Evolutionary conservation across 2,329 filamentous ascomycete genomes (phyloP).

Genomic region (Colletotrichum graminicola): DNA sequence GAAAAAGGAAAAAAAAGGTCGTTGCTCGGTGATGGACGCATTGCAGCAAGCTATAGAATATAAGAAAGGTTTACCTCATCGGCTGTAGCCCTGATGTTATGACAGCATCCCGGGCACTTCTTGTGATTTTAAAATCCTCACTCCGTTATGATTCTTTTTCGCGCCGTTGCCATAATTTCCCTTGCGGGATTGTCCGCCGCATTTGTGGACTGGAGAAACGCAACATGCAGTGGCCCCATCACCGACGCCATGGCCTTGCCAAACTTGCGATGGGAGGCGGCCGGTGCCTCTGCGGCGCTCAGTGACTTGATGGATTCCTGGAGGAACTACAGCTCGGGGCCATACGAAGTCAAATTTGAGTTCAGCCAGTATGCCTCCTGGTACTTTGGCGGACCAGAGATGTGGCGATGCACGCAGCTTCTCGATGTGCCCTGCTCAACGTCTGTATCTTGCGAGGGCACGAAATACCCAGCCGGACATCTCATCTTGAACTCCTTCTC

Average conservation of each 20-base stretch:
- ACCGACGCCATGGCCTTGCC: conserved; percentile 15
- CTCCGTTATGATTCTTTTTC: no score
- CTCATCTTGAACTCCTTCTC: conserved; percentile 30
- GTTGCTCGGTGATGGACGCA: no score
- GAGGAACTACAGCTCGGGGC: conserved; percentile 8
- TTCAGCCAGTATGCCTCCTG: conserved; percentile 27
- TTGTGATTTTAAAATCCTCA: no score
- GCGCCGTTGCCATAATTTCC: no score
- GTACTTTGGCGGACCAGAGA: conserved; percentile 23
- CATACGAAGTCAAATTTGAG: conserved; percentile 24
- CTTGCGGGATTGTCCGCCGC: background rate
- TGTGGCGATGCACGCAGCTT: conserved; percentile 23
- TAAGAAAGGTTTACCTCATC: no score
- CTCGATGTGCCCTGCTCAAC: conserved; percentile 32
- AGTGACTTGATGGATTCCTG: conserved; percentile 5
- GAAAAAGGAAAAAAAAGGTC: no score
- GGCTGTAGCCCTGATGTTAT: no score
- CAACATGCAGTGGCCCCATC: conserved; percentile 4
- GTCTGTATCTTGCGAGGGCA: background rate
- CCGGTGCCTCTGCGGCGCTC: conserved; percentile 12
- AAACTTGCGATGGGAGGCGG: conserved; percentile 23
- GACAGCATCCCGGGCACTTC: no score
- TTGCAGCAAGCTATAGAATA: no score
- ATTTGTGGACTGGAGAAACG: conserved; percentile 8
- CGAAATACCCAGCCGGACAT: conserved; percentile 20